Conservation (phyloP, 83 land plant genomes). For the Picea abies region DNA sequence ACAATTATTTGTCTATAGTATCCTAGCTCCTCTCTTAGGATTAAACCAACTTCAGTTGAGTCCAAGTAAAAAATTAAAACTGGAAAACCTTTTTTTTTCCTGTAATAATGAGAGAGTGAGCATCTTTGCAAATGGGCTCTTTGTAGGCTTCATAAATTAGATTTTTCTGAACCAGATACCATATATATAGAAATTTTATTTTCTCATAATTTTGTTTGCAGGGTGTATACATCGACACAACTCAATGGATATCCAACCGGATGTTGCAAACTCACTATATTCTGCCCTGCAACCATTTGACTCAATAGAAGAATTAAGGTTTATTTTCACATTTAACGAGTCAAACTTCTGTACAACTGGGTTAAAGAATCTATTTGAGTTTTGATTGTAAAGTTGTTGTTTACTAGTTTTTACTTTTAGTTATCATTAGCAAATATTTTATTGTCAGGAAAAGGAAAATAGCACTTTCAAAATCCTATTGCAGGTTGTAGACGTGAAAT, state of each 20-base stretch:
- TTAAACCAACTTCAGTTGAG: neutral
- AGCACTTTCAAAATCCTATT: no score
- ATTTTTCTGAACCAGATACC: neutral
- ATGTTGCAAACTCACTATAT: conserved; percentile 75
- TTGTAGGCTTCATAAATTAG: neutral
- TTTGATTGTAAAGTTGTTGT: neutral
- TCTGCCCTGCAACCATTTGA: conserved; percentile 79
- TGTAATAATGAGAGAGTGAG: no score
- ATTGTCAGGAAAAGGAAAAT: no score
- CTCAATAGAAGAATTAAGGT: conserved; percentile 75
- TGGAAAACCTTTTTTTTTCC: no score
- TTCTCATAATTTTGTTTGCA: conserved; percentile 21
- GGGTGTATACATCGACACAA: conserved; percentile 75
- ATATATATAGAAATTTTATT: neutral
- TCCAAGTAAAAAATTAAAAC: neutral
- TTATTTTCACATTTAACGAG: neutral
- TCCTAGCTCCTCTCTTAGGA: neutral
- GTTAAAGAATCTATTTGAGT: neutral
- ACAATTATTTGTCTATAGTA: neutral
- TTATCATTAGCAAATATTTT: no score
- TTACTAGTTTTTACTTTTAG: no score
- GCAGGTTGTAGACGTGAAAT: no score
- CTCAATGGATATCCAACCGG: conserved; percentile 69
- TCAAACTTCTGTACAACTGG: neutral
- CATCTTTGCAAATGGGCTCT: neutral